Evolutionary conservation across 1,284 basidiomycete species (phyloP).

Genomic region (Xerocomus cyaneibrunnescens): DNA sequence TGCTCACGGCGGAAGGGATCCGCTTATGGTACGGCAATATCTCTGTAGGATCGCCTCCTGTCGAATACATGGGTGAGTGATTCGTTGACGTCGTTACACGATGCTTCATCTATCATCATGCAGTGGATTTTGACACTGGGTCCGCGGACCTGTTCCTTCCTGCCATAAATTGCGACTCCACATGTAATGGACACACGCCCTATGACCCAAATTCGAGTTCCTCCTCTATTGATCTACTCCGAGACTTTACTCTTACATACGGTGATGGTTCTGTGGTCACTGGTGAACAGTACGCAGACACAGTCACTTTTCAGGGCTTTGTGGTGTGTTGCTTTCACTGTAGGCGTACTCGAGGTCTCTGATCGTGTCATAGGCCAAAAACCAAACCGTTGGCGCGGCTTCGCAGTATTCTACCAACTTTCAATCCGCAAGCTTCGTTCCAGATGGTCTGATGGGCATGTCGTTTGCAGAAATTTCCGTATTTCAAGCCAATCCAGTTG

Average conservation of each 20-base stretch:
- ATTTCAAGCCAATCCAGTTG: constrained; percentile 15
- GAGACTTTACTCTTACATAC: constrained; percentile 32
- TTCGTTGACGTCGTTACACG: neutral
- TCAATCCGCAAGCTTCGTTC: constrained; percentile 6
- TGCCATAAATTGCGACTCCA: constrained; percentile 23
- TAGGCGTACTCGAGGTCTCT: neutral
- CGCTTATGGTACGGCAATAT: constrained; percentile 28
- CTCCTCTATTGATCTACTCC: constrained; percentile 29
- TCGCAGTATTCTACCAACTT: constrained; percentile 21
- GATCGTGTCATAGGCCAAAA: constrained; percentile 15
- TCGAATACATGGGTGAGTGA: constrained; percentile 20
- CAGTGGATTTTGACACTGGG: constrained; percentile 48
- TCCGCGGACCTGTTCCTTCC: constrained; percentile 41
- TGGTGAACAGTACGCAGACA: constrained; percentile 39
- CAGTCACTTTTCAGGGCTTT: constrained; percentile 29
- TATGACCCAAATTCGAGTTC: constrained; percentile 37
- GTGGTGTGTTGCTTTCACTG: constrained; percentile 12
- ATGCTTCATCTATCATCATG: neutral
- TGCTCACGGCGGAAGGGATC: constrained; percentile 18
- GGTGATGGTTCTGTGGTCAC: constrained; percentile 37
- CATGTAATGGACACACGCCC: constrained; percentile 37
- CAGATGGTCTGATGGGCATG: constrained; percentile 33
- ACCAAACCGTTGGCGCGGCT: constrained; percentile 28
- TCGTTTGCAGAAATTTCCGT: constrained; percentile 22
- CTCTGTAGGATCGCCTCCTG: constrained; percentile 23